These are phyloP conservation scores for Trametes elegans DNA, from an alignment of 768 basidiomycete genomes.

Conservation along the genomic window DNA sequence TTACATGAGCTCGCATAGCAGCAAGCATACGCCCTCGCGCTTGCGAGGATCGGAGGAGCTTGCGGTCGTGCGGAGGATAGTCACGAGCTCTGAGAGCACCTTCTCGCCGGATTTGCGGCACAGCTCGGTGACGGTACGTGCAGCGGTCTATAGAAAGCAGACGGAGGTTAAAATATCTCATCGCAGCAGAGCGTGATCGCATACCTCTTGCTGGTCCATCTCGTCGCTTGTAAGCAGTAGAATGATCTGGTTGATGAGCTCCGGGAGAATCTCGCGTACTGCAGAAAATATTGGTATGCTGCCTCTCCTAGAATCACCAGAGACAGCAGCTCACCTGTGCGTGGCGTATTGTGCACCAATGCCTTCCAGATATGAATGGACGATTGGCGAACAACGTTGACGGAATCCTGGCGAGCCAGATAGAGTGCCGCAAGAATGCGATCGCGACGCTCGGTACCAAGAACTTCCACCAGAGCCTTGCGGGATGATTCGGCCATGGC, in stretches of 20 bases:
- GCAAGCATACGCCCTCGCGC: conserved; percentile 81
- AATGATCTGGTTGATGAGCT: conserved; percentile 78
- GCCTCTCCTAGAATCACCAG: too few species aligned
- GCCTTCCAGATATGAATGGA: conserved; percentile 99
- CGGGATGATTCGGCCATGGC: conserved; percentile 75
- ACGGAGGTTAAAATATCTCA: background rate
- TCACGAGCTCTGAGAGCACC: conserved; percentile 79
- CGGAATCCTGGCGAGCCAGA: conserved; percentile 90
- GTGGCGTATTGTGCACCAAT: conserved; percentile 89
- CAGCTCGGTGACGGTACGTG: conserved; percentile 81
- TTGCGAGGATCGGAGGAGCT: conserved; percentile 61
- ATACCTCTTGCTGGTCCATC: conserved; percentile 87
- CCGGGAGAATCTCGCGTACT: conserved; percentile 89
- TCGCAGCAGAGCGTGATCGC: background rate
- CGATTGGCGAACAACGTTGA: conserved; percentile 84
- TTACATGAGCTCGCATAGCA: conserved; percentile 86
- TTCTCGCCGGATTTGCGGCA: conserved; percentile 96
- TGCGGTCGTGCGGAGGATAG: conserved; percentile 68
- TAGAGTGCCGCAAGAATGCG: conserved; percentile 89
- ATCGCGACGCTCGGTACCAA: conserved; percentile 87
- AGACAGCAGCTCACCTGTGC: conserved; percentile 69
- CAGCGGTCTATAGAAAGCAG: conserved; percentile 62
- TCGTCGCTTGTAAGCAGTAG: conserved; percentile 75
- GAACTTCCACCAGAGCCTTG: conserved; percentile 80
- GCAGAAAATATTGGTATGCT: conserved; percentile 42